These are phyloP conservation scores for Tetrapyrgos nigripes DNA, from an alignment of 1,284 basidiomycete species.

Conservation along the genomic window DNA sequence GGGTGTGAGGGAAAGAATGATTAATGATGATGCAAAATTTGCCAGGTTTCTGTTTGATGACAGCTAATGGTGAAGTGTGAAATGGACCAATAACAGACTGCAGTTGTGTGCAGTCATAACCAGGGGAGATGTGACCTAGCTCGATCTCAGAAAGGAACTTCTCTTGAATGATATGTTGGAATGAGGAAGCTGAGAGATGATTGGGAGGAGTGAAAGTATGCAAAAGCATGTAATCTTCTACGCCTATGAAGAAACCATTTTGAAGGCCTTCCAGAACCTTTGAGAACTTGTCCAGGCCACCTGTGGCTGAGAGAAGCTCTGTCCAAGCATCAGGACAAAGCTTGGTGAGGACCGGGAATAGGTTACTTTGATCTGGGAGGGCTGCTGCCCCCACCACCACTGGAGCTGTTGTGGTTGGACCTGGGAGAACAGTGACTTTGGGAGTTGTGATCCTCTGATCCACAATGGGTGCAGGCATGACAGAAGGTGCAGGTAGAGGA, in stretches of 20 bases:
- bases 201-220: conserved; percentile 11
- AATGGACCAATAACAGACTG: conserved; percentile 13
- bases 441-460: background rate
- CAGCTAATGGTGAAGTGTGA: conserved; percentile 14
- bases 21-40: conserved; percentile 18
- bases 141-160: conserved; percentile 15
- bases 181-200: conserved; percentile 3
- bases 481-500: background rate
- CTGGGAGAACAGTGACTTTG: too few species aligned
- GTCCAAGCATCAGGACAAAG: conserved; percentile 7
- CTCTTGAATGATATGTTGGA: too few species aligned
- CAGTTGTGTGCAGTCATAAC: background rate
- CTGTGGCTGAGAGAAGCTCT: conserved; percentile 4
- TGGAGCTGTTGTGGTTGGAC: too few species aligned
- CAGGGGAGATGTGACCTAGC: conserved; percentile 12
- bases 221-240: conserved; percentile 6
- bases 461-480: background rate
- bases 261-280: conserved; percentile 5
- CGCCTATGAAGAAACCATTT: conserved; percentile 14
- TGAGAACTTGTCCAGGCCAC: conserved; percentile 4
- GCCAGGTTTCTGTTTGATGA: conserved; percentile 12
- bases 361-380: background rate
- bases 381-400: too few species aligned
- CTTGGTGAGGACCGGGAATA: conserved; percentile 6
- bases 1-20: conserved; percentile 11